A percentile compares a stretch with the other conserved stretches of the same genome.
Conservation (phyloP, 108 stramenopile species). For the Skeletonema costatum region DNA sequence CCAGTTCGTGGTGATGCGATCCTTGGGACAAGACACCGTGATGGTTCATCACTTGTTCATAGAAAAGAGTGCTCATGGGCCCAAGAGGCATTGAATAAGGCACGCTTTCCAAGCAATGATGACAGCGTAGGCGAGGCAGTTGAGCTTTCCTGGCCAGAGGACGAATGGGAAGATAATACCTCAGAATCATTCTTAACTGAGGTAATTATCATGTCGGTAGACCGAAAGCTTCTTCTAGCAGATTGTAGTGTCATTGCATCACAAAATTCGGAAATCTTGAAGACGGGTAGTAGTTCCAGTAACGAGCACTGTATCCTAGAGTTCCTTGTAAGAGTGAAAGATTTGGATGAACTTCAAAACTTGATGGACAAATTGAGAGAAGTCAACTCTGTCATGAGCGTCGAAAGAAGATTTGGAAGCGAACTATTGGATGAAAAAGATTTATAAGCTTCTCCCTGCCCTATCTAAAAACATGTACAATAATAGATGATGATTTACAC, state of each 20-base stretch:
- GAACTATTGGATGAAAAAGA: constrained; percentile 1
- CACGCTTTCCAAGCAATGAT: constrained; percentile 38
- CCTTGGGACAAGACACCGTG: constrained; percentile 64
- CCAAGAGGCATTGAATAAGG: constrained; percentile 69
- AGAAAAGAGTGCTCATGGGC: constrained; percentile 73
- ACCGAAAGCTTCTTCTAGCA: constrained; percentile 81
- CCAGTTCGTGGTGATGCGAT: constrained; percentile 83
- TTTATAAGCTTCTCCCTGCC: background rate
- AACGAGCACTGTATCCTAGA: constrained; percentile 78
- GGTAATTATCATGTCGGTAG: constrained; percentile 70
- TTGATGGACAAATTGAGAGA: constrained; percentile 78
- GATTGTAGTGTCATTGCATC: constrained; percentile 88
- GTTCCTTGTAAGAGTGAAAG: constrained; percentile 70
- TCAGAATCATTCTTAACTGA: constrained; percentile 58
- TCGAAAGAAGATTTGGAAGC: constrained; percentile 60
- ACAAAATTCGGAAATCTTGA: constrained; percentile 73
- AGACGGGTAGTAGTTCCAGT: constrained; percentile 76
- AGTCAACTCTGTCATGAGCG: constrained; percentile 79
- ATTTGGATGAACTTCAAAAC: constrained; percentile 72
- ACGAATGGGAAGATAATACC: constrained; percentile 48
- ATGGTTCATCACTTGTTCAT: constrained; percentile 67
- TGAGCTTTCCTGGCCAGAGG: constrained; percentile 45
- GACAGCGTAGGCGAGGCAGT: constrained; percentile 27
- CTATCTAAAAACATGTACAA: background rate
- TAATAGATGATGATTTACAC: background rate